Conservation (phyloP, 495 filamentous ascomycete species). For the Antarctomyces pellizariae region DNA sequence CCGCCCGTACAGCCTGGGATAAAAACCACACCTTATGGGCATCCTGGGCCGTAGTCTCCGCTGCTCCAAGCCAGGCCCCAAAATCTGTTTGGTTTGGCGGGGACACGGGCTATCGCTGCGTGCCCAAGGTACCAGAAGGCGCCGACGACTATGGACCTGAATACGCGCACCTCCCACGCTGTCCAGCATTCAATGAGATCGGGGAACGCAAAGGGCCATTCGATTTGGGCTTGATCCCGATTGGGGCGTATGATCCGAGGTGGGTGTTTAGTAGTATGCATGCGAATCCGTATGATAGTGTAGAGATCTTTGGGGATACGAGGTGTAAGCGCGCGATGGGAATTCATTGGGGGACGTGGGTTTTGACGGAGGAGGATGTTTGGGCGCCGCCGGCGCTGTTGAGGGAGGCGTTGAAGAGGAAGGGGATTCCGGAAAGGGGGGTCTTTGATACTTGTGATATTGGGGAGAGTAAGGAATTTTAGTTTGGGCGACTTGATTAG, state of each 20-base stretch:
- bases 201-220: conserved; percentile 67
- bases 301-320: conserved; percentile 79
- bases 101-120: conserved; percentile 63
- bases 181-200: conserved; percentile 74
- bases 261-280: conserved; percentile 59
- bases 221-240: conserved; percentile 84
- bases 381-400: conserved; percentile 62
- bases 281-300: conserved; percentile 68
- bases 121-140: conserved; percentile 38
- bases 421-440: conserved; percentile 46
- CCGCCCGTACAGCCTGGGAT: conserved; percentile 43
- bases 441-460: conserved; percentile 78
- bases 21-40: conserved; percentile 60
- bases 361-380: conserved; percentile 66
- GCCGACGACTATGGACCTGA: conserved; percentile 53
- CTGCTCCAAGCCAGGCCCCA: no score
- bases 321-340: conserved; percentile 62
- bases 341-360: conserved; percentile 93
- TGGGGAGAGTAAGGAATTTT: conserved; percentile 66
- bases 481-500: no score
- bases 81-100: conserved; percentile 58
- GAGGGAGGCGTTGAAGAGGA: conserved; percentile 46
- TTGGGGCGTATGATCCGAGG: conserved; percentile 75
- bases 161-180: conserved; percentile 41
- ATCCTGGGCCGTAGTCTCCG: conserved; percentile 63